Base-by-base conservation (phyloP, 2,329 filamentous ascomycete species). In the Colletotrichum abscissum region DNA sequence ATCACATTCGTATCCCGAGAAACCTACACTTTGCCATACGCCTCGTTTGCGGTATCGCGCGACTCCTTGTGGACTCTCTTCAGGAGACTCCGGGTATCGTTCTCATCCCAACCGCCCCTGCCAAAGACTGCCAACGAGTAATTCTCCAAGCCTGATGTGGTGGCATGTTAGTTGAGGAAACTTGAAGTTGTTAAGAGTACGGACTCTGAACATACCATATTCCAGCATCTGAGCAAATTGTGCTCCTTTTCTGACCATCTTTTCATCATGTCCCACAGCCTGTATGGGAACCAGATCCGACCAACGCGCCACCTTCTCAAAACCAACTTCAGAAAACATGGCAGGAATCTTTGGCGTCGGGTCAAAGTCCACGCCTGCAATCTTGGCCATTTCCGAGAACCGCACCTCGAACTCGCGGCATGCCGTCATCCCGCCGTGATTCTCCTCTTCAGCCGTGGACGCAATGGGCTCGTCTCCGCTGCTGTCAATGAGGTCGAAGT, bases 211-310 rank as follows among this genome's bases (percentile, higher is more conserved):
- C 81, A 14, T 79, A 85, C 84, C 78, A 46, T 79, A 79, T 49
- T 83, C 77, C 1, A 84, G 77, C 77, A 86, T 82, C 60, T 81
- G 76, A 4, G 79, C 80, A 46, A 84, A 75, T 22, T 85, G 71
- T 19, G 76, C 78, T 54, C 84, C 84, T 52, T 84, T 84, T 46
- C 78, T 78, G 33, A 78, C 78, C 73, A 81, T 79, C 66, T 84
- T 79, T 8, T 83, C 80, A 63, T 86, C 85, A 28, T 79, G 78
- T 0, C 83, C 82, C 81, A 84, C 85, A 46, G 78, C 77, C 12
- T 82, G 81, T 24, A 86, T 76, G 1, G 85, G 85, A 30, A 86
- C 72, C 76, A 84, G 83, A 74, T 86, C 84, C 24, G 79, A 82
- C 14, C 82, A 78, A 74, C 86, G 83, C 0, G 81, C 78, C 24